These are phyloP conservation scores for Aspergillus hancockii DNA, from an alignment of 495 filamentous ascomycete species.

Conservation along the genomic window DNA sequence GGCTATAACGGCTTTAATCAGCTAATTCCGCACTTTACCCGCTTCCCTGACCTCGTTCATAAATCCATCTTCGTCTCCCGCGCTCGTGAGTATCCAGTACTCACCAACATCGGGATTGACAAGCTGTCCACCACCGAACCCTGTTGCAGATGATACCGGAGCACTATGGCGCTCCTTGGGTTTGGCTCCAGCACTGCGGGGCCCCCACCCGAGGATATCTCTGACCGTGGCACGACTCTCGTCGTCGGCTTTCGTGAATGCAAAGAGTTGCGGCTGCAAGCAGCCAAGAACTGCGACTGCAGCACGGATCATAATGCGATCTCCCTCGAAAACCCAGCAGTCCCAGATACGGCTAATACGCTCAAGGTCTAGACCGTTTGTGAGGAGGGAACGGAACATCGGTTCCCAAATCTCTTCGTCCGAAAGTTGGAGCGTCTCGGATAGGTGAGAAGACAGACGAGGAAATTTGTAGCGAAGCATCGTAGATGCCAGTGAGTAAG, in stretches of 20 bases:
- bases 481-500: conserved; percentile 69
- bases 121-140: conserved; percentile 44
- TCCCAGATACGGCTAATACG: conserved; percentile 84
- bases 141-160: conserved; percentile 33
- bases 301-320: conserved; percentile 74
- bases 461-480: conserved; percentile 73
- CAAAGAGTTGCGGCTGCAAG: conserved; percentile 64
- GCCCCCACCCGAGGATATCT: conserved; percentile 56
- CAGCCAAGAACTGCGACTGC: conserved; percentile 69
- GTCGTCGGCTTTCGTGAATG: conserved; percentile 49
- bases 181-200: conserved; percentile 36
- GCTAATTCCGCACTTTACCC: conserved; percentile 57
- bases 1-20: background rate
- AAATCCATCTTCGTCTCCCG: conserved; percentile 66
- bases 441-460: conserved; percentile 68
- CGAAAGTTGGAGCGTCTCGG: conserved; percentile 43
- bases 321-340: conserved; percentile 92
- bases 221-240: conserved; percentile 36
- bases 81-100: conserved; percentile 45
- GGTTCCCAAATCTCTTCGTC: conserved; percentile 56
- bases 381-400: conserved; percentile 60
- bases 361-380: conserved; percentile 65
- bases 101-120: conserved; percentile 39
- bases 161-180: conserved; percentile 45
- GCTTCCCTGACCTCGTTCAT: conserved; percentile 67